phyloP scores from a whole-genome alignment of 306 rosid genomes.

The Cucurbita ficifolia region DNA sequence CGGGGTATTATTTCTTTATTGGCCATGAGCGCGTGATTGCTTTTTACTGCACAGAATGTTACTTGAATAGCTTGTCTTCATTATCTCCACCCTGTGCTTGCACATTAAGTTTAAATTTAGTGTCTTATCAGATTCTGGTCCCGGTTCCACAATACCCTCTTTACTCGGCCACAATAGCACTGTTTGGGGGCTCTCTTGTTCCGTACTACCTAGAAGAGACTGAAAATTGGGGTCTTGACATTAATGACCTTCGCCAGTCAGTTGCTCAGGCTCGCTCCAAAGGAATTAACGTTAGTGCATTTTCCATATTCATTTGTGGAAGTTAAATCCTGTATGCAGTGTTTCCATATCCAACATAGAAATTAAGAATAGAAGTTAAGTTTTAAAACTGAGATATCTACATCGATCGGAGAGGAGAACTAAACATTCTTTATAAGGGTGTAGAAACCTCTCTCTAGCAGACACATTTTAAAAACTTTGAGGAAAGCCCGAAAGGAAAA shows the following conservation, averaged over 20 bases:
- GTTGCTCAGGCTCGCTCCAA: constrained; percentile 60
- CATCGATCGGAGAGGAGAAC: no score
- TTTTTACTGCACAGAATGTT: background rate
- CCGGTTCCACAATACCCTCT: constrained; percentile 99
- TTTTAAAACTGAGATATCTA: background rate
- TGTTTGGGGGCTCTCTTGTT: constrained; percentile 85
- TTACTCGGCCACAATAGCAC: constrained; percentile 82
- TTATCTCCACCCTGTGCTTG: constrained; percentile 9
- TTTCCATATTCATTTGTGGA: constrained; percentile 8
- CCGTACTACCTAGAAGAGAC: constrained; percentile 98
- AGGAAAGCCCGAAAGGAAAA: no score
- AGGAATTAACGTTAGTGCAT: constrained; percentile 61
- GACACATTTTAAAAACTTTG: no score
- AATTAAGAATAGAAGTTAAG: background rate
- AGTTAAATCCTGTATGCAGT: background rate
- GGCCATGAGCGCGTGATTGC: background rate
- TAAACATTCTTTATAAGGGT: no score
- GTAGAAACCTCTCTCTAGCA: no score
- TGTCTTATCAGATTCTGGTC: constrained; percentile 62
- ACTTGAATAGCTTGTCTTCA: background rate
- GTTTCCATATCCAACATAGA: background rate
- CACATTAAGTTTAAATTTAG: background rate
- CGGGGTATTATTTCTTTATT: constrained; percentile 58
- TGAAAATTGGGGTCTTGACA: constrained; percentile 95
- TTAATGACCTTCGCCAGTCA: constrained; percentile 52